These are phyloP conservation scores for Sphaerosporella brunnea DNA, from an alignment of 495 filamentous ascomycete species.

Conservation along the genomic window DNA sequence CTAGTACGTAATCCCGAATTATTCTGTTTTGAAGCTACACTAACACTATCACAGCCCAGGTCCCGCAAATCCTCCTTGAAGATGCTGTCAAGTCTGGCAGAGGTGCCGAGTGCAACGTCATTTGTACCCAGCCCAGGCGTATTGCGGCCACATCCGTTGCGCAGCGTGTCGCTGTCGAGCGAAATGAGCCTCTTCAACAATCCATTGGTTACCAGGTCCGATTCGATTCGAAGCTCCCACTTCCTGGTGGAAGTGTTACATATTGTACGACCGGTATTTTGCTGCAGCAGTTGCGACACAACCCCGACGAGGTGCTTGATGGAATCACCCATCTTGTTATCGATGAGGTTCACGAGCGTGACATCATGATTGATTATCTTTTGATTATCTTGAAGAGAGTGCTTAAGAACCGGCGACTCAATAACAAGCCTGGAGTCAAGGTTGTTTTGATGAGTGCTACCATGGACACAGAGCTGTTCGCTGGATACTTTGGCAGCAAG, in stretches of 20 bases:
- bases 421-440: slow-evolving; percentile 31
- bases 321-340: slow-evolving; percentile 38
- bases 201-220: slow-evolving; percentile 39
- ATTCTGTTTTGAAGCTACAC: neutral
- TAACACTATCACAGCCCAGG: slow-evolving; percentile 30
- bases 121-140: slow-evolving; percentile 42
- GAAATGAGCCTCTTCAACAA: slow-evolving; percentile 33
- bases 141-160: slow-evolving; percentile 41
- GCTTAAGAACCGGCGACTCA: slow-evolving; percentile 26
- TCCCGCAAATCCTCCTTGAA: slow-evolving; percentile 43
- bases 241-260: slow-evolving; percentile 32
- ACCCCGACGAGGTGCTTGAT: slow-evolving; percentile 30
- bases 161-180: slow-evolving; percentile 37
- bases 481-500: slow-evolving; percentile 34
- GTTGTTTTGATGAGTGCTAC: slow-evolving; percentile 45
- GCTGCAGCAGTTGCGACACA: slow-evolving; percentile 33
- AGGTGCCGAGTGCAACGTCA: slow-evolving; percentile 34
- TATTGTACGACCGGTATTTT: slow-evolving; percentile 44
- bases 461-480: slow-evolving; percentile 37
- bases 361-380: slow-evolving; percentile 38
- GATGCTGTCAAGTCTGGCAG: slow-evolving; percentile 30
- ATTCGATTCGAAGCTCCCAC: slow-evolving; percentile 32
- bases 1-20: slow-evolving; percentile 26
- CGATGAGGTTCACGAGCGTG: slow-evolving; percentile 45
- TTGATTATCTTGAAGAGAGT: slow-evolving; percentile 37